phyloP scores from a whole-genome alignment of 257 asterid species.

The Nicotiana sylvestris region DNA sequence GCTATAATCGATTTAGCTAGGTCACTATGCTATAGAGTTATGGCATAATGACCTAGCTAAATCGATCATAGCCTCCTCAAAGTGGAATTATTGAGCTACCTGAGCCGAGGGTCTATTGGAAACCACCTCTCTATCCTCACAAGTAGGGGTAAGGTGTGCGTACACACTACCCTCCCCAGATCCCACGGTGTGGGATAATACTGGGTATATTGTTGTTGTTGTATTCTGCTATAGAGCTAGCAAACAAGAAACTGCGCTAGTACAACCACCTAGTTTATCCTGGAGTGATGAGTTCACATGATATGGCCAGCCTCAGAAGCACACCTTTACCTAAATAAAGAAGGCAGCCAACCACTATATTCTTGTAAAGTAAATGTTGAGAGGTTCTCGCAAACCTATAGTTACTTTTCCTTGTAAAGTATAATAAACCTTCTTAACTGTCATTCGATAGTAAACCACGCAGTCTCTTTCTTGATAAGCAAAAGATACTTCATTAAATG shows the following conservation, averaged over 20 bases:
- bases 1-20: neutral
- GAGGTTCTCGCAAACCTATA: neutral
- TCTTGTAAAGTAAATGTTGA: neutral
- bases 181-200: too few relatives aligned
- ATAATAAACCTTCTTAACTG: neutral
- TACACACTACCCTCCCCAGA: too few relatives aligned
- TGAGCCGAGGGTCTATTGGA: too few relatives aligned
- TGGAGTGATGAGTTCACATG: neutral
- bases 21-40: neutral
- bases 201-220: too few relatives aligned
- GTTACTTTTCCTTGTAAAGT: neutral
- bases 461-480: neutral
- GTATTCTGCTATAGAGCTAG: neutral
- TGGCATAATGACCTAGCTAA: neutral
- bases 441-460: neutral
- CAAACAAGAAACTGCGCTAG: neutral
- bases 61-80: neutral
- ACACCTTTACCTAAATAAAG: neutral
- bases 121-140: too few relatives aligned
- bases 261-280: neutral
- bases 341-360: neutral
- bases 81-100: neutral
- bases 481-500: constrained; percentile 1
- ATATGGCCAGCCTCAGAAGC: neutral
- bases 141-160: too few relatives aligned